Conservation (phyloP, 2,329 filamentous ascomycete species). For the Neoascochyta sp. region DNA sequence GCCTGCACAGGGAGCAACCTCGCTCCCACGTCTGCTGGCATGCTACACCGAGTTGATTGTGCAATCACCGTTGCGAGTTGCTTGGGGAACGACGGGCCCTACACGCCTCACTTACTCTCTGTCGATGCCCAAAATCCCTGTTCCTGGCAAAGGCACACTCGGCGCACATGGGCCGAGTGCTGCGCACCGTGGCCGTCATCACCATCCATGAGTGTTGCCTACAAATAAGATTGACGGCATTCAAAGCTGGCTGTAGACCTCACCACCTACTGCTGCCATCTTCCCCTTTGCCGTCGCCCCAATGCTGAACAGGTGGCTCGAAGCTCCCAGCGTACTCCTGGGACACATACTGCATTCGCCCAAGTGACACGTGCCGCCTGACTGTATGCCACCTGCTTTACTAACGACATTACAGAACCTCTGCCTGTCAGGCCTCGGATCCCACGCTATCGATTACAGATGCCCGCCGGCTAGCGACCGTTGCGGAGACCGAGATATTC, state of each 20-base stretch:
- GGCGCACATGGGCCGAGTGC: too few relatives aligned
- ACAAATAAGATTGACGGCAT: too few relatives aligned
- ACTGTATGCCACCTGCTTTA: too few relatives aligned
- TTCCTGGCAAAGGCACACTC: slow-evolving; percentile 4
- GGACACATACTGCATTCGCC: too few relatives aligned
- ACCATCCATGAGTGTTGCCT: too few relatives aligned
- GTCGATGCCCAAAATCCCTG: slow-evolving; percentile 3
- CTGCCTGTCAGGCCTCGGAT: slow-evolving; percentile 47
- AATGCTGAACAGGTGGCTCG: too few relatives aligned
- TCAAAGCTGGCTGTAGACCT: too few relatives aligned
- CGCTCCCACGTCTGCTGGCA: slow-evolving; percentile 14
- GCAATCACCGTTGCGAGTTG: slow-evolving; percentile 3
- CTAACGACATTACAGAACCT: slow-evolving; percentile 44
- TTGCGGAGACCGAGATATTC: slow-evolving; percentile 63
- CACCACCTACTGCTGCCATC: too few relatives aligned
- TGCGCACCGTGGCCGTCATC: too few relatives aligned
- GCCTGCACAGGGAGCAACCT: slow-evolving; percentile 12
- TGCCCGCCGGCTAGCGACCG: slow-evolving; percentile 58
- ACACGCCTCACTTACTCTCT: slow-evolving; percentile 7
- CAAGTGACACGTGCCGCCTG: too few relatives aligned
- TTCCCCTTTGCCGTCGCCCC: too few relatives aligned
- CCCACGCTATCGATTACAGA: slow-evolving; percentile 46
- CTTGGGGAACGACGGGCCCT: slow-evolving; percentile 3
- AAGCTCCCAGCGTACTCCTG: too few relatives aligned
- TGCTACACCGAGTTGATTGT: slow-evolving; percentile 3